Percentiles rank a stretch among this genome's conserved stretches.
Evolutionary conservation across 2,329 filamentous ascomycete species (phyloP).

Genomic region (Aspergillus quadrilineatus): DNA sequence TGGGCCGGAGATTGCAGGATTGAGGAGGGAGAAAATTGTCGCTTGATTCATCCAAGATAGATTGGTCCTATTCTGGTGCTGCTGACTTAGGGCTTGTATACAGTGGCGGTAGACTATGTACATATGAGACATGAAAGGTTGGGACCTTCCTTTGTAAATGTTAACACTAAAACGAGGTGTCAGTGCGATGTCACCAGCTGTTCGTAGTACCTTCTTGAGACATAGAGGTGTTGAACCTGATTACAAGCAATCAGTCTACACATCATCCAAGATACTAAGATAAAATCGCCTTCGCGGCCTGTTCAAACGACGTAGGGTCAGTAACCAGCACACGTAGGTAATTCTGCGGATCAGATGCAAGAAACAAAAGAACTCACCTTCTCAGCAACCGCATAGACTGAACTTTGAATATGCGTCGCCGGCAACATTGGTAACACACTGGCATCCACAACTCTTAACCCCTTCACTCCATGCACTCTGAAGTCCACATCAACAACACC

Average conservation of each 20-base stretch:
- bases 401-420: constrained; percentile 6
- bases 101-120: background rate
- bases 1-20: constrained; percentile 56
- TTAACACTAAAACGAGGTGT: too few species aligned
- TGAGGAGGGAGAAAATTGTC: constrained; percentile 69
- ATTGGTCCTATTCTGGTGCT: background rate
- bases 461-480: background rate
- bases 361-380: constrained; percentile 4
- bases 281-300: background rate
- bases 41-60: constrained; percentile 36
- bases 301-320: too few species aligned
- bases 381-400: constrained; percentile 12
- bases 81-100: too few species aligned
- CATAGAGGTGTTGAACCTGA: too few species aligned
- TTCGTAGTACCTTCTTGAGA: too few species aligned
- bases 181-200: too few species aligned
- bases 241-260: too few species aligned
- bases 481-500: constrained; percentile 5
- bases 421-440: constrained; percentile 9
- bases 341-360: too few species aligned
- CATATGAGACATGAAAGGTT: background rate
- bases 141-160: too few species aligned
- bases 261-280: background rate
- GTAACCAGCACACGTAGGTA: too few species aligned
- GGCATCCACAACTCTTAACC: constrained; percentile 1